Conservation (phyloP, 106 monocot genomes). For the Dioscorea zingiberensis region DNA sequence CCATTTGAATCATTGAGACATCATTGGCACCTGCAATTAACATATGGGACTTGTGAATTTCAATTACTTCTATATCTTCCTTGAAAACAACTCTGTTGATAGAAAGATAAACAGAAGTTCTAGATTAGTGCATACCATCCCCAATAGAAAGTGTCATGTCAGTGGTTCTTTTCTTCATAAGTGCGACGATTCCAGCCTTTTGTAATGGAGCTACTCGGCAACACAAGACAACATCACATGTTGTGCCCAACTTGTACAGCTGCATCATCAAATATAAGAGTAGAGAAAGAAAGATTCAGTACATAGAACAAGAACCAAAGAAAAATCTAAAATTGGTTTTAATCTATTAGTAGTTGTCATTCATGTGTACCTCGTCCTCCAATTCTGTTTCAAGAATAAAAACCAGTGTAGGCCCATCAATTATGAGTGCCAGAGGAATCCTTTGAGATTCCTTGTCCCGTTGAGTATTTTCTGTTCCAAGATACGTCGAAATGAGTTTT, state of each 20-base stretch:
- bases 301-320: too few relatives aligned
- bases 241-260: conserved; percentile 72
- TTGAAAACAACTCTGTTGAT: too few relatives aligned
- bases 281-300: neutral
- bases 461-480: conserved; percentile 10
- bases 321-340: too few relatives aligned
- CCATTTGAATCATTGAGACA: conserved; percentile 84
- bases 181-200: conserved; percentile 91
- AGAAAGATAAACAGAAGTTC: neutral
- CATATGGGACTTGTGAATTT: too few relatives aligned
- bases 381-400: conserved; percentile 73
- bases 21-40: conserved; percentile 64
- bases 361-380: conserved; percentile 62
- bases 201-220: conserved; percentile 97
- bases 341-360: too few relatives aligned
- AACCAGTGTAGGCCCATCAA: conserved; percentile 92
- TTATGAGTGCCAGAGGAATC: conserved; percentile 61
- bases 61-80: too few relatives aligned
- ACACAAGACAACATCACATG: conserved; percentile 83
- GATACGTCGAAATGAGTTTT: conserved; percentile 21
- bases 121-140: conserved; percentile 55
- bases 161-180: conserved; percentile 81
- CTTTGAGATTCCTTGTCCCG: neutral
- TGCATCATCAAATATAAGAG: conserved; percentile 21
- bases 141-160: conserved; percentile 98